Conservation (phyloP, 345 rosid genomes). For the Eutrema yunnanense region DNA sequence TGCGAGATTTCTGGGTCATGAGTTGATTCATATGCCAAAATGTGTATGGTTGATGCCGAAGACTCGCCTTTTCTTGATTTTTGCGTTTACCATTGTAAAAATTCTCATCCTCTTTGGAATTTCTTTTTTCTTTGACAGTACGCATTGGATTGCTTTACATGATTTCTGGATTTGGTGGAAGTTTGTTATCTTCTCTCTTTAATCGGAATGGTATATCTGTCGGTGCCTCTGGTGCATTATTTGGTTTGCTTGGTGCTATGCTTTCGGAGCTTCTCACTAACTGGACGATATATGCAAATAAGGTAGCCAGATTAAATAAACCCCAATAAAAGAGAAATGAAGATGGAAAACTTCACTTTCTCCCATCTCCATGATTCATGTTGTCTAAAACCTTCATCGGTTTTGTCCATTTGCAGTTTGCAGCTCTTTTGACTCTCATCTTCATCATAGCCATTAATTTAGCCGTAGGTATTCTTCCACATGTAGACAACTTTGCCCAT, state of each 20-base stretch:
- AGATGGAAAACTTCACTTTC: neutral
- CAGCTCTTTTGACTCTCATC: conserved; percentile 78
- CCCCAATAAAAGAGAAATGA: neutral
- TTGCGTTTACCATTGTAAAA: neutral
- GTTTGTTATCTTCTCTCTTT: conserved; percentile 78
- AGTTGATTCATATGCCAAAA: neutral
- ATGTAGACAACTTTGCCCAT: conserved; percentile 97
- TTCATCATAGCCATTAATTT: conserved; percentile 66
- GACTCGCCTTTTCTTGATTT: neutral
- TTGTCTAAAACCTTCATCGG: conserved; percentile 18
- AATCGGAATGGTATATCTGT: conserved; percentile 78
- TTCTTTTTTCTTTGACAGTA: conserved; percentile 37
- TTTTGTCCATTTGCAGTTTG: conserved; percentile 49
- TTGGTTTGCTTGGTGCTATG: conserved; percentile 96
- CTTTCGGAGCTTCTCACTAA: conserved; percentile 89
- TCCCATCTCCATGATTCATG: neutral
- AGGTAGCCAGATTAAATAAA: conserved; percentile 38
- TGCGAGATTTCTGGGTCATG: neutral
- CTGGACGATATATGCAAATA: conserved; percentile 90
- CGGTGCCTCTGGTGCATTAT: conserved; percentile 98
- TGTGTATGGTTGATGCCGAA: neutral
- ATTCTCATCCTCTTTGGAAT: conserved; percentile 1
- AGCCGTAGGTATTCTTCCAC: conserved; percentile 84
- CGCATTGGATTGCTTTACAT: conserved; percentile 79
- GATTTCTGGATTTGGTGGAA: conserved; percentile 87